These are phyloP conservation scores for Themeda triandra DNA, from an alignment of 176 grass and related monocot species.

Conservation along the genomic window DNA sequence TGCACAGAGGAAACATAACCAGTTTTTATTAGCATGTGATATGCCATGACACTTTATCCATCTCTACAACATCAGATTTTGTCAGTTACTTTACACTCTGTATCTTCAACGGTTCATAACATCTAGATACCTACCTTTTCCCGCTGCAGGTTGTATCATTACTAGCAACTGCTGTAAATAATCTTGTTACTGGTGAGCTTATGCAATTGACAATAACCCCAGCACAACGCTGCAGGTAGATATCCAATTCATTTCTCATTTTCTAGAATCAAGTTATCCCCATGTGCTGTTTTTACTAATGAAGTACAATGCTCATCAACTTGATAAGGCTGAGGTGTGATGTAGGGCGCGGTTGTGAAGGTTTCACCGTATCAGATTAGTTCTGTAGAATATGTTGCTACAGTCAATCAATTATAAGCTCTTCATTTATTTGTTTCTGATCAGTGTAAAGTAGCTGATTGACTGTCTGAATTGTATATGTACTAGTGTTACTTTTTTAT, in stretches of 20 bases:
- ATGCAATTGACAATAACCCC: constrained; percentile 75
- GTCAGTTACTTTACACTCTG: neutral
- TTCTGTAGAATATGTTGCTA: neutral
- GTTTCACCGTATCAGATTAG: neutral
- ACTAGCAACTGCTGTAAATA: constrained; percentile 62
- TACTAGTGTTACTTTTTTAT: neutral
- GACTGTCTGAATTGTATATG: neutral
- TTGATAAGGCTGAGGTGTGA: neutral
- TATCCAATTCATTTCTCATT: neutral
- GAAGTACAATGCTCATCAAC: neutral
- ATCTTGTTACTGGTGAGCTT: constrained; percentile 79
- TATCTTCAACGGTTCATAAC: neutral
- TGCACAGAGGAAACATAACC: neutral
- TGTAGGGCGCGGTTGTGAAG: neutral
- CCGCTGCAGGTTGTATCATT: constrained; percentile 59
- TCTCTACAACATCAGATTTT: neutral
- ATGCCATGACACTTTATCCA: neutral
- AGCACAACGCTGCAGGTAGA: constrained; percentile 67
- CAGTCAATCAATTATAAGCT: neutral
- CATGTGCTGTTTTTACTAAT: neutral
- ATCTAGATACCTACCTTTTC: neutral
- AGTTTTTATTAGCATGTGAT: neutral
- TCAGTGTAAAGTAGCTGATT: neutral
- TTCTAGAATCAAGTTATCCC: neutral
- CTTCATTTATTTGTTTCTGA: neutral